These are phyloP conservation scores for Peronosclerospora sorghi DNA, from an alignment of 352 stramenopile species.

Conservation along the genomic window DNA sequence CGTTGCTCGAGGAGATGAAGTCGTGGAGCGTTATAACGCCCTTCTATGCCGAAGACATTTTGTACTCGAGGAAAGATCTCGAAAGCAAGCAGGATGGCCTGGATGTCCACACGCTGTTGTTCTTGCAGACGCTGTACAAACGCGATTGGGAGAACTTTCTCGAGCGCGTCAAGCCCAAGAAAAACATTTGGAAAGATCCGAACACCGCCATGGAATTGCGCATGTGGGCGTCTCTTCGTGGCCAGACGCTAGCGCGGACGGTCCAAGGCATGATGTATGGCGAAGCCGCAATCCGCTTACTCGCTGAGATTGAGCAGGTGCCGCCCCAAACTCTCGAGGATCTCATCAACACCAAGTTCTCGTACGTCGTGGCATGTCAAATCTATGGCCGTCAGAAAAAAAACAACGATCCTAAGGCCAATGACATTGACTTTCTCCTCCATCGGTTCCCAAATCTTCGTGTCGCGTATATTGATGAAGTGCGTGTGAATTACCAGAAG, in stretches of 20 bases:
- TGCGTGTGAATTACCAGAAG: slow-evolving; percentile 91
- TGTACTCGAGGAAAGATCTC: slow-evolving; percentile 95
- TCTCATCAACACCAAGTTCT: slow-evolving; percentile 97
- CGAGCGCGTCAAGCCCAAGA: slow-evolving; percentile 91
- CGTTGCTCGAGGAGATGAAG: slow-evolving; percentile 96
- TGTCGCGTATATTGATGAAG: slow-evolving; percentile 97
- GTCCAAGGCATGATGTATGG: slow-evolving; percentile 99
- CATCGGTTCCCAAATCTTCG: slow-evolving; percentile 95
- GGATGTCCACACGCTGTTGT: slow-evolving; percentile 78
- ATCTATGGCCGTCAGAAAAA: slow-evolving; percentile 98
- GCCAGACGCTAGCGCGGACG: slow-evolving; percentile 94
- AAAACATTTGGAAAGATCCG: slow-evolving; percentile 86
- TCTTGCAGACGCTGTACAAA: slow-evolving; percentile 96
- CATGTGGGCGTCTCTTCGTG: slow-evolving; percentile 95
- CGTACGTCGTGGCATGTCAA: slow-evolving; percentile 97
- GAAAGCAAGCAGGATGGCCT: slow-evolving; percentile 91
- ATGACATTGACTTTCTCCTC: slow-evolving; percentile 97
- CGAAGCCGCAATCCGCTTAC: slow-evolving; percentile 94
- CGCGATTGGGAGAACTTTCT: slow-evolving; percentile 98
- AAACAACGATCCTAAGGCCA: slow-evolving; percentile 96
- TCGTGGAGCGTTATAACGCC: slow-evolving; percentile 98
- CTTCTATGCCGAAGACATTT: slow-evolving; percentile 97
- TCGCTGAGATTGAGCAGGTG: slow-evolving; percentile 92
- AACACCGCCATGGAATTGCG: slow-evolving; percentile 83
- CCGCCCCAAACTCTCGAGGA: slow-evolving; percentile 88